A percentile compares a stretch with the other conserved stretches of the same genome.
Conservation (phyloP, 441 rosid genomes). For the Populus tomentosa region DNA sequence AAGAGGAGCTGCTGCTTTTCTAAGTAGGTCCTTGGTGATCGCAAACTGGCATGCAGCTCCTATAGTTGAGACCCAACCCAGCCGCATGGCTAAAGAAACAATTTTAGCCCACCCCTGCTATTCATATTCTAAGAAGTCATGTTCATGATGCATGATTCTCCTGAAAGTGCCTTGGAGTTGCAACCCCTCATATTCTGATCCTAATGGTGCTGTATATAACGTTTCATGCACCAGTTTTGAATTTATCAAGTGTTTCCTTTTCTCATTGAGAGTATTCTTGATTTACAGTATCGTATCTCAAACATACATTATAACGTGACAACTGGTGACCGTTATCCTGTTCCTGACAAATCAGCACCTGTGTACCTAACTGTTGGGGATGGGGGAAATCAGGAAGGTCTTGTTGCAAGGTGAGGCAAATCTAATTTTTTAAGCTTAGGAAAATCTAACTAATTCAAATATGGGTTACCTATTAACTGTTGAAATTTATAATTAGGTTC, state of each 20-base stretch:
- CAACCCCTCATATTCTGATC: background rate
- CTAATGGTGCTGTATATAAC: background rate
- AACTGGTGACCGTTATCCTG: conserved; percentile 54
- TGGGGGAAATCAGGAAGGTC: conserved; percentile 94
- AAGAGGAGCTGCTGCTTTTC: background rate
- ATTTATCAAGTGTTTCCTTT: conserved; percentile 2
- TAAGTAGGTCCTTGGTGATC: background rate
- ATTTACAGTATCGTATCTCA: conserved; percentile 64
- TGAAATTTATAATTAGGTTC: conserved; percentile 37
- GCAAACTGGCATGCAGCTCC: background rate
- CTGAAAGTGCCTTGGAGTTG: conserved; percentile 2
- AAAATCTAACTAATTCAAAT: background rate
- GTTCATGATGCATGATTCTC: background rate
- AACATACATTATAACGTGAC: conserved; percentile 60
- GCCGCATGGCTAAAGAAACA: background rate
- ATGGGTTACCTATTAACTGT: background rate
- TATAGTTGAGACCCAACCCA: background rate
- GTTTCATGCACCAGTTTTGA: background rate
- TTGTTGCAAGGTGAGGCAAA: conserved; percentile 53
- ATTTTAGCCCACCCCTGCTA: background rate
- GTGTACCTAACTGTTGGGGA: conserved; percentile 81
- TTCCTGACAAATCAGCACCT: conserved; percentile 73
- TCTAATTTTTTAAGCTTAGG: background rate
- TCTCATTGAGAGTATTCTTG: conserved; percentile 4
- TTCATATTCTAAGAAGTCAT: background rate